These are phyloP conservation scores for Cladophialophora yegresii DNA, from an alignment of 2,329 filamentous ascomycete species.

Conservation along the genomic window DNA sequence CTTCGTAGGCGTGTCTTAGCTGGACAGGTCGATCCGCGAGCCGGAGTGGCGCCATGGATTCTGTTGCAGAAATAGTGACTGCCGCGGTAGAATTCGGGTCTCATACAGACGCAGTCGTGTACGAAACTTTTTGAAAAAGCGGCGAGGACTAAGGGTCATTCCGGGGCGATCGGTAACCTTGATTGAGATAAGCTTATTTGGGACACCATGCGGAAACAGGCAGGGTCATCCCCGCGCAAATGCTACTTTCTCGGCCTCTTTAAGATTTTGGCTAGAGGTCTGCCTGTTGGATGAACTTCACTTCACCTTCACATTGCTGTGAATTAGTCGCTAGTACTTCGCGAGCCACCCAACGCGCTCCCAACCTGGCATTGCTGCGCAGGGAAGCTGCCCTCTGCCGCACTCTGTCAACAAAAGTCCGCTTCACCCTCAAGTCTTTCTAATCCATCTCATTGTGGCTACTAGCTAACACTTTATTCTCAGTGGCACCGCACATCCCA, in stretches of 20 bases:
- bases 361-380: conserved; percentile 11
- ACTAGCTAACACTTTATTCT: conserved; percentile 30
- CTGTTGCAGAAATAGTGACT: background rate
- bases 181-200: conserved; percentile 13
- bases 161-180: conserved; percentile 12
- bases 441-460: conserved; percentile 4
- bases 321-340: background rate
- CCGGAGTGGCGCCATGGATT: conserved; percentile 20
- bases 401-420: conserved; percentile 29
- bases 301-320: background rate
- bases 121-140: conserved; percentile 16
- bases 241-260: background rate
- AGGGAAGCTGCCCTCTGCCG: conserved; percentile 7
- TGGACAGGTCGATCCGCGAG: conserved; percentile 25
- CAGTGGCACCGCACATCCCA: conserved; percentile 27
- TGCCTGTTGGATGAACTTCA: conserved; percentile 5
- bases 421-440: conserved; percentile 25
- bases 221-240: background rate
- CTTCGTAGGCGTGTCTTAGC: conserved; percentile 38
- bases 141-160: background rate
- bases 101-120: background rate
- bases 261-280: background rate
- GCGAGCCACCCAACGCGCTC: background rate
- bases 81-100: background rate
- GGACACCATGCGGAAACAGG: conserved; percentile 1